Conservation (phyloP, 129 eudicot species). For the Chrysanthemum makinoi region DNA sequence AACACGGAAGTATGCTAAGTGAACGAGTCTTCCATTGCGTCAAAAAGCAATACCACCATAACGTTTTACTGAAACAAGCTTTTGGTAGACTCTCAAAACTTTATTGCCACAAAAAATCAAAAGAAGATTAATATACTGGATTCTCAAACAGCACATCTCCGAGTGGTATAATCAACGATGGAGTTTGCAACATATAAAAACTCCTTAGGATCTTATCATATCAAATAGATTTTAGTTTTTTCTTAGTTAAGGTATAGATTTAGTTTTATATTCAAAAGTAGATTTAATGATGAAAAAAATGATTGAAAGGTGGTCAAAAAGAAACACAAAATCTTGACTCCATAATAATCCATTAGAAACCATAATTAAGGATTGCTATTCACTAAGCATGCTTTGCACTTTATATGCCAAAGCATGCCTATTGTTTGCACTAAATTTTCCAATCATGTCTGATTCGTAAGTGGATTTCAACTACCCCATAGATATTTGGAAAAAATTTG, state of each 20-base stretch:
- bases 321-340: constrained; percentile 13
- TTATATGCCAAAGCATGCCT: constrained; percentile 31
- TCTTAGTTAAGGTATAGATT: too few species aligned
- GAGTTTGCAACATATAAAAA: not conserved
- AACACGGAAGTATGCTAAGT: too few species aligned
- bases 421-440: constrained; percentile 10
- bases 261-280: constrained; percentile 7
- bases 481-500: too few species aligned
- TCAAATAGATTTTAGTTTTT: too few species aligned
- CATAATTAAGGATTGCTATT: constrained; percentile 30
- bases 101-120: too few species aligned
- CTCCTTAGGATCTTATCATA: not conserved
- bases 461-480: not conserved
- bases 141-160: not conserved
- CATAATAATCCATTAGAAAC: constrained; percentile 13
- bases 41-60: too few species aligned
- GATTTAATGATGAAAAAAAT: constrained; percentile 23
- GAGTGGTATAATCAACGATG: too few species aligned
- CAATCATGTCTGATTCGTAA: not conserved
- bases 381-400: constrained; percentile 30
- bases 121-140: too few species aligned
- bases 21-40: too few species aligned
- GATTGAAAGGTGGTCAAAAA: constrained; percentile 32
- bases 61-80: too few species aligned
- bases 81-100: too few species aligned